These are phyloP conservation scores for Diaporthe longicolla DNA, from an alignment of 2,329 filamentous ascomycete species.

Conservation along the genomic window DNA sequence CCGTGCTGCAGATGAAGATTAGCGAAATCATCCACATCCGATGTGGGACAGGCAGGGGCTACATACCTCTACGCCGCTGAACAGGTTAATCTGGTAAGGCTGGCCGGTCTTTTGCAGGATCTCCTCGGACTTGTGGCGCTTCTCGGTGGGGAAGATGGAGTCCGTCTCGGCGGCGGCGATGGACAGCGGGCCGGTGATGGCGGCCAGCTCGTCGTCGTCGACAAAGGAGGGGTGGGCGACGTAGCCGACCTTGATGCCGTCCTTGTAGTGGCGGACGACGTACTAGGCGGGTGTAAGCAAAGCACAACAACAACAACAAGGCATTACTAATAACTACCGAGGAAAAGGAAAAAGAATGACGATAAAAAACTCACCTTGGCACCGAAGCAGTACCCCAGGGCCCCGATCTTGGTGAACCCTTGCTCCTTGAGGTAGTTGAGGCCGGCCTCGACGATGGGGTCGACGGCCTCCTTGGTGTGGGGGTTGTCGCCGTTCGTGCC, in stretches of 20 bases:
- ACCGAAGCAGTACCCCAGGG: slow-evolving; percentile 82
- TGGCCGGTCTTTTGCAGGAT: slow-evolving; percentile 69
- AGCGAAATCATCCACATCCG: not conserved
- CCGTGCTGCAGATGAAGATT: slow-evolving; percentile 73
- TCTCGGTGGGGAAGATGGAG: slow-evolving; percentile 73
- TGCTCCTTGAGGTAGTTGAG: slow-evolving; percentile 72
- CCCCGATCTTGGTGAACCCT: slow-evolving; percentile 72
- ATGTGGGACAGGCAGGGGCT: no score
- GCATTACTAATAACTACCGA: not conserved
- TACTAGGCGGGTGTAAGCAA: slow-evolving; percentile 63
- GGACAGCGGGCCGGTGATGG: slow-evolving; percentile 76
- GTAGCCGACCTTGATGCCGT: slow-evolving; percentile 78
- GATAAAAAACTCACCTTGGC: slow-evolving; percentile 78
- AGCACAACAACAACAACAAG: no score
- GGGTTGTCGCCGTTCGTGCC: slow-evolving; percentile 65
- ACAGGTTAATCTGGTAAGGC: slow-evolving; percentile 84
- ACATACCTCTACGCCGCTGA: slow-evolving; percentile 61
- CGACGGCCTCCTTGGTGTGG: slow-evolving; percentile 60
- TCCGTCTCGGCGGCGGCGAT: slow-evolving; percentile 77
- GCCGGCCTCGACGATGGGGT: slow-evolving; percentile 63
- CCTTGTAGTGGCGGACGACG: slow-evolving; percentile 75
- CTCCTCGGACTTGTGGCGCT: slow-evolving; percentile 75
- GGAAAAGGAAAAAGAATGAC: no score
- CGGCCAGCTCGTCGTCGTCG: slow-evolving; percentile 73
- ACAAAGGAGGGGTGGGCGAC: slow-evolving; percentile 85